These are phyloP conservation scores for Fragaria iinumae DNA, from an alignment of 306 rosid species.

Conservation along the genomic window DNA sequence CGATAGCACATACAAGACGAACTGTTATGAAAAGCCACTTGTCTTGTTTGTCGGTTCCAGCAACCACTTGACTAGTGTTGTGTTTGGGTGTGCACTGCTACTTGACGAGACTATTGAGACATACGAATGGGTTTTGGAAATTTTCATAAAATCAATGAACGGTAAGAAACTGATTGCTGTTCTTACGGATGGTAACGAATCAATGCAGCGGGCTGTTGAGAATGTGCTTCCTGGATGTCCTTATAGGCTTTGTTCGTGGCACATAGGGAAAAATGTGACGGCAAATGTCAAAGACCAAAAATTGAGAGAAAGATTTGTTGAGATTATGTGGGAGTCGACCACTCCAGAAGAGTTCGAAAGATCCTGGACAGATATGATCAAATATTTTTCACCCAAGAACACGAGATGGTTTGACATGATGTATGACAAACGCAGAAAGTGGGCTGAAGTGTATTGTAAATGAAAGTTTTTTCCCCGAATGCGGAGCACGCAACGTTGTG, in stretches of 20 bases:
- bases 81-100: background rate
- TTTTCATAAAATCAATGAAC: background rate
- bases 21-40: background rate
- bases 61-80: background rate
- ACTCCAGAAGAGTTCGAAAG: background rate
- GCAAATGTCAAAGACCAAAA: background rate
- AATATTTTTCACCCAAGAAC: background rate
- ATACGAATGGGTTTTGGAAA: background rate
- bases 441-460: background rate
- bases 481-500: background rate
- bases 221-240: background rate
- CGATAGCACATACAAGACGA: background rate
- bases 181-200: background rate
- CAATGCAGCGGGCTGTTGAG: background rate
- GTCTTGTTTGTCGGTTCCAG: background rate
- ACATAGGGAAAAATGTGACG: background rate
- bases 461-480: background rate
- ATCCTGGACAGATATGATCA: background rate
- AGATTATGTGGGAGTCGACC: background rate
- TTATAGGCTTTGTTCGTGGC: background rate
- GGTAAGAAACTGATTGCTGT: background rate
- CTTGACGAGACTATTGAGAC: background rate
- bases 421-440: background rate
- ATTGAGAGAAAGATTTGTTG: background rate
- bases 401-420: background rate